Evolutionary conservation across 805 yeast species (phyloP).

Genomic region (Lachancea kluyveri): DNA sequence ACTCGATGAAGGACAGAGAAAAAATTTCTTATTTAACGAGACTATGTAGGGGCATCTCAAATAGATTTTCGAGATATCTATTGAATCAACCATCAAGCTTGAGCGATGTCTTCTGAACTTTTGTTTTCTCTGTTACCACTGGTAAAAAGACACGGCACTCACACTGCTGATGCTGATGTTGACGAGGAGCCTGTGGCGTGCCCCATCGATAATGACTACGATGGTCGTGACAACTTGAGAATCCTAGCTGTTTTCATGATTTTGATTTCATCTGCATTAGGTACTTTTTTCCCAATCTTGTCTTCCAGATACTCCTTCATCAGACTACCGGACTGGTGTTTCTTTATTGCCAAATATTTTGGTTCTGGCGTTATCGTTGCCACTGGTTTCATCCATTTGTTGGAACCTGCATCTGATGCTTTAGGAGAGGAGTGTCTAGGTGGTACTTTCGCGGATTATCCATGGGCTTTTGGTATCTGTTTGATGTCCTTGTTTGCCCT

Average conservation of each 20-base stretch:
- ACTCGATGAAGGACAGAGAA: no score
- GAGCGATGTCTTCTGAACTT: no score
- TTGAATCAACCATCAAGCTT: no score
- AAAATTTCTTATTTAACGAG: no score
- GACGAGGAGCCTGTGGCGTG: constrained; percentile 30
- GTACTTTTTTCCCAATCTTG: constrained; percentile 57
- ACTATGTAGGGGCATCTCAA: no score
- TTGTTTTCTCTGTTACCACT: no score
- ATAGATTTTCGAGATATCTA: no score
- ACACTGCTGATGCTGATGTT: no score
- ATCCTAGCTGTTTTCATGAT: constrained; percentile 60
- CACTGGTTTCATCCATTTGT: constrained; percentile 65
- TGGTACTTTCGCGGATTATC: constrained; percentile 46
- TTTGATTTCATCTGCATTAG: constrained; percentile 48
- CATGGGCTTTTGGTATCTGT: constrained; percentile 54
- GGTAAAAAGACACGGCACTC: no score
- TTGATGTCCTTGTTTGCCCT: constrained; percentile 39
- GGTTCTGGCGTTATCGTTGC: constrained; percentile 78
- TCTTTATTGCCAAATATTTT: constrained; percentile 40
- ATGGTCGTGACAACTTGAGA: constrained; percentile 37
- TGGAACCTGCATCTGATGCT: constrained; percentile 46
- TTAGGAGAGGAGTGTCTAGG: no score
- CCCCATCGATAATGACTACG: constrained; percentile 37
- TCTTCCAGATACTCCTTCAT: constrained; percentile 50
- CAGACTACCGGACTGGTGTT: constrained; percentile 1